A percentile compares a stretch with the other conserved stretches of the same genome.
These are phyloP conservation scores for Tylopilus felleus DNA, from an alignment of 768 basidiomycete genomes.

Conservation along the genomic window DNA sequence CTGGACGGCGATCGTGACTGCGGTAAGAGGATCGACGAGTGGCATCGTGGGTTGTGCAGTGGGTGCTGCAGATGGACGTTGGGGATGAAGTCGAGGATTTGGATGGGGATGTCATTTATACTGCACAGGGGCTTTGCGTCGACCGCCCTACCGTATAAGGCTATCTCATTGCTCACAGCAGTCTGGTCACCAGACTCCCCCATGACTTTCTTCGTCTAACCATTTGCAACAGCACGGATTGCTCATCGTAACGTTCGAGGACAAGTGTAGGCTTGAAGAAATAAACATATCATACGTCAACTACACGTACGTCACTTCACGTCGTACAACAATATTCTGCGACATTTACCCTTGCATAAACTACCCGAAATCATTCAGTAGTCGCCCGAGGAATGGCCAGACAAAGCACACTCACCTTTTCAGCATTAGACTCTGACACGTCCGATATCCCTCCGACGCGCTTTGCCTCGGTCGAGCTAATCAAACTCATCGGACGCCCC, in stretches of 20 bases:
- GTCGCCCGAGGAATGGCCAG: neutral
- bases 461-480: constrained; percentile 59
- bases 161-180: too few species aligned
- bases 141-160: too few species aligned
- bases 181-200: too few species aligned
- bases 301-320: too few species aligned
- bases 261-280: too few species aligned
- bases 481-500: constrained; percentile 58
- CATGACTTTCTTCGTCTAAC: too few species aligned
- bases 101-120: neutral
- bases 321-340: neutral
- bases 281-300: neutral
- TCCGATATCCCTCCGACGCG: constrained; percentile 54
- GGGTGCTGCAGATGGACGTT: neutral
- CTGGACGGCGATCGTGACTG: constrained; percentile 14
- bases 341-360: constrained; percentile 22
- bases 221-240: too few species aligned
- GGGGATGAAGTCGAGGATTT: neutral
- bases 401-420: constrained; percentile 41
- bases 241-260: too few species aligned
- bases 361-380: constrained; percentile 7
- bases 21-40: constrained; percentile 26
- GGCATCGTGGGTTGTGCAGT: constrained; percentile 14
- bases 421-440: constrained; percentile 52
- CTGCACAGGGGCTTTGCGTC: constrained; percentile 1